A percentile compares a stretch with the other conserved stretches of the same genome.
These are phyloP conservation scores for Syzygium oleosum DNA, from an alignment of 345 rosid genomes.

Conservation along the genomic window DNA sequence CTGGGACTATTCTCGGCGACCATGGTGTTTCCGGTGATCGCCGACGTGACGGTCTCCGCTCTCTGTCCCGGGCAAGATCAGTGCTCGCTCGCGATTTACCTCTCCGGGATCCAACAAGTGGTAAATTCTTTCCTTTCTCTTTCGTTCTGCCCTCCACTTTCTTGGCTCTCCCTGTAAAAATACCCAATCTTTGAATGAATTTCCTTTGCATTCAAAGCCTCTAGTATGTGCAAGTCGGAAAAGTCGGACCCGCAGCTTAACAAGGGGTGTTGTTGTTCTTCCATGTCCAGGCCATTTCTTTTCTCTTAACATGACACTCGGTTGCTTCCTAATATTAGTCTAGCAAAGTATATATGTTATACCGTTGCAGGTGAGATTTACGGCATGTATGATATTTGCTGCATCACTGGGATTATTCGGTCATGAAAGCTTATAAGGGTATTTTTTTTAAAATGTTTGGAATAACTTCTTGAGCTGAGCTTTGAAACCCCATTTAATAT, in stretches of 20 bases:
- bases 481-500: not conserved
- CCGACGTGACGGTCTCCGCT: conserved; percentile 32
- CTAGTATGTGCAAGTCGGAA: not conserved
- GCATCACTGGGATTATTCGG: not conserved
- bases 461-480: not conserved
- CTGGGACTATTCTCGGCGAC: conserved; percentile 14
- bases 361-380: not conserved
- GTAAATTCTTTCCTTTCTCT: conserved; percentile 1
- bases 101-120: conserved; percentile 33
- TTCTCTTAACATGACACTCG: not conserved
- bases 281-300: not conserved
- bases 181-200: not conserved
- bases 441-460: not conserved
- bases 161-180: not conserved
- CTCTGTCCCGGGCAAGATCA: conserved; percentile 26
- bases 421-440: not conserved
- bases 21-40: conserved; percentile 27
- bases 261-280: not conserved
- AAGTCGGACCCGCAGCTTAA: not conserved
- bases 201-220: not conserved
- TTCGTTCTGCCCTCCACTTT: not conserved
- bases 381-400: not conserved
- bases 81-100: conserved; percentile 35
- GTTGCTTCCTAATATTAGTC: not conserved
- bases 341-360: not conserved